These are phyloP conservation scores for Candida mattraensis DNA, from an alignment of 805 yeast species.

Conservation along the genomic window DNA sequence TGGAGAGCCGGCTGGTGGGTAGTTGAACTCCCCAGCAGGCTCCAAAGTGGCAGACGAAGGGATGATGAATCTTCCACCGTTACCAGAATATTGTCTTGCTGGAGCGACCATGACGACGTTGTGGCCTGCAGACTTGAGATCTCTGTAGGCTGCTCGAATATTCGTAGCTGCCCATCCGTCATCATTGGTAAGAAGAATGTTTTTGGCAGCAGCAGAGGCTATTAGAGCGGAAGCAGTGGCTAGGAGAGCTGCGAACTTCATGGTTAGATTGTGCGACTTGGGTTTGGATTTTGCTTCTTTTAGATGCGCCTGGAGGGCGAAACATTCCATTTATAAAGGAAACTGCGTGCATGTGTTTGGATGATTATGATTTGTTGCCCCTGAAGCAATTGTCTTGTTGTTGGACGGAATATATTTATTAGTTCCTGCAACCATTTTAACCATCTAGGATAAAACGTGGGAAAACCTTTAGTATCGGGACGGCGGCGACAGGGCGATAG, in stretches of 20 bases:
- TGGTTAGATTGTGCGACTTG: too few species aligned
- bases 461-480: too few species aligned
- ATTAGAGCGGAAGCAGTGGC: constrained; percentile 11
- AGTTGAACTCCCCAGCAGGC: constrained; percentile 47
- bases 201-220: constrained; percentile 32
- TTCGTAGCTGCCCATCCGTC: constrained; percentile 59
- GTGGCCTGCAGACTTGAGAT: constrained; percentile 47
- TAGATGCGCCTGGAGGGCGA: not conserved
- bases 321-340: too few species aligned
- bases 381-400: too few species aligned
- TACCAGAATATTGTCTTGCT: constrained; percentile 50
- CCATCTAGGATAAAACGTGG: too few species aligned
- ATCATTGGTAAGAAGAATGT: constrained; percentile 53
- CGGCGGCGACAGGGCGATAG: too few species aligned
- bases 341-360: too few species aligned
- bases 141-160: constrained; percentile 54
- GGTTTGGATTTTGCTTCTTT: constrained; percentile 4
- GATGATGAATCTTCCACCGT: constrained; percentile 52
- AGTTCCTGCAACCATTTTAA: too few species aligned
- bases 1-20: constrained; percentile 48
- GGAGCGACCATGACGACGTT: constrained; percentile 53
- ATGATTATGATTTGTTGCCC: too few species aligned
- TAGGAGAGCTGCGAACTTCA: constrained; percentile 12
- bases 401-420: too few species aligned
- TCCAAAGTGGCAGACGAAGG: constrained; percentile 41